phyloP scores from a whole-genome alignment of 192 early-diverging fungal species.

The Entrophospora sp. region DNA sequence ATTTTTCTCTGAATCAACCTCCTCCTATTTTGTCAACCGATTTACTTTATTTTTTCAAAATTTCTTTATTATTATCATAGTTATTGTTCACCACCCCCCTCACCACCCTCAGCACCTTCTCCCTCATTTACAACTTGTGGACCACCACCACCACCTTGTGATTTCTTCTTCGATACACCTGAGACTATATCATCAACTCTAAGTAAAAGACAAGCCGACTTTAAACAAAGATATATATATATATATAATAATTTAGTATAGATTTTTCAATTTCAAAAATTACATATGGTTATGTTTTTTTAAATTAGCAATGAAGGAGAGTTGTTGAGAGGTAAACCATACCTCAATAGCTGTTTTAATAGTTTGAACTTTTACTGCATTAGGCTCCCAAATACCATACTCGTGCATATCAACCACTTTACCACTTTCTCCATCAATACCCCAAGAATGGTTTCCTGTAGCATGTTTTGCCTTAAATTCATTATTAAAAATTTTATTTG shows the following conservation, averaged over 20 bases:
- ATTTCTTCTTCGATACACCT: slow-evolving; percentile 62
- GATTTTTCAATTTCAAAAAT: slow-evolving; percentile 26
- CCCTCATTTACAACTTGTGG: slow-evolving; percentile 30
- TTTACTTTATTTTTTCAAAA: no score
- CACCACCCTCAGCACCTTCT: slow-evolving; percentile 31
- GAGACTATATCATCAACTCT: slow-evolving; percentile 98
- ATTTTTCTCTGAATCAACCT: no score
- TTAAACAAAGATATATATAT: slow-evolving; percentile 14
- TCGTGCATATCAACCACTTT: slow-evolving; percentile 92
- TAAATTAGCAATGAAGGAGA: background rate
- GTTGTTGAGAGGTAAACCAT: background rate
- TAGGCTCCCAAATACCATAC: slow-evolving; percentile 98
- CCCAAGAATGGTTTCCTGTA: slow-evolving; percentile 77
- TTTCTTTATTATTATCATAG: background rate
- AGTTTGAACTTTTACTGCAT: slow-evolving; percentile 99
- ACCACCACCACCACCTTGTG: slow-evolving; percentile 30
- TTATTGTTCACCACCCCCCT: background rate
- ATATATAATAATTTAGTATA: background rate
- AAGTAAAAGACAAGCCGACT: slow-evolving; percentile 72
- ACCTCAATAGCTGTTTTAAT: slow-evolving; percentile 98
- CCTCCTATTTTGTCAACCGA: no score
- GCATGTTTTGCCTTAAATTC: slow-evolving; percentile 80
- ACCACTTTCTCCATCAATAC: slow-evolving; percentile 90
- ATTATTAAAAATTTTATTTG: background rate
- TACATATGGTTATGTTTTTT: background rate